Evolutionary conservation across 2,329 filamentous ascomycete genomes (phyloP), one percentile per base, ranked within the genome.

Genomic region (Juglanconis oblonga): DNA sequence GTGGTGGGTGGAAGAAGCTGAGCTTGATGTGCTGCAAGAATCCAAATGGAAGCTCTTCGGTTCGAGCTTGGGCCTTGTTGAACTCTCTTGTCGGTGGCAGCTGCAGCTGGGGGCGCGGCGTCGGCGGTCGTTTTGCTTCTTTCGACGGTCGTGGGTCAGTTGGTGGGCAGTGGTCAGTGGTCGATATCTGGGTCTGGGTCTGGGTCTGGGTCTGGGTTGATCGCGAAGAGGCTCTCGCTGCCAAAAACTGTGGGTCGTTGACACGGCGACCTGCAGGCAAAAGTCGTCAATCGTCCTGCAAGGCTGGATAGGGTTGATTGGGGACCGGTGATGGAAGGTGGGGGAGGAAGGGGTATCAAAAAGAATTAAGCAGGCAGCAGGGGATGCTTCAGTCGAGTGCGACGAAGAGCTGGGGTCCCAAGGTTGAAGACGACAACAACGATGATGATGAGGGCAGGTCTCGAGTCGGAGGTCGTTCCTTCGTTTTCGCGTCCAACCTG

Each of bases 11-110:
- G 6, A 32, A 17, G 36, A 49, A 44, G 56, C 35, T 47, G 33
- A 38, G 38, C 44, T 50, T 47, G 53, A 57, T 53, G 49, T 29
- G 52, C 33, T 56, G 40, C 48, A 44, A 36, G 32, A 44, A 52
- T 35, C 48, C 50, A 32, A 51, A 45, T 24, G 47, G 52, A 52
- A 31, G 42, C n/a, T 55, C 17, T 7, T 42, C 38, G 38, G 38
- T 7, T 52, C 45, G 51, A 60, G 58, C 58, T 60, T 57, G 53
- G 53, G 52, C 58, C 40, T 47, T 59, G 36, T 4, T 48, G 45
- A 31, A 48, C 17, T 48, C 45, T 31, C 24, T 29, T 24, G 45
- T 17, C 2, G 9, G 13, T 17, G 42, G 42, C 13, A 14, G n/a
- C 42, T 9, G n/a, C 13, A 45, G 8, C 42, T 45, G 42, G 13